Evolutionary conservation across 2,329 filamentous ascomycete genomes (phyloP).

Genomic region (Xylariaceae sp.): DNA sequence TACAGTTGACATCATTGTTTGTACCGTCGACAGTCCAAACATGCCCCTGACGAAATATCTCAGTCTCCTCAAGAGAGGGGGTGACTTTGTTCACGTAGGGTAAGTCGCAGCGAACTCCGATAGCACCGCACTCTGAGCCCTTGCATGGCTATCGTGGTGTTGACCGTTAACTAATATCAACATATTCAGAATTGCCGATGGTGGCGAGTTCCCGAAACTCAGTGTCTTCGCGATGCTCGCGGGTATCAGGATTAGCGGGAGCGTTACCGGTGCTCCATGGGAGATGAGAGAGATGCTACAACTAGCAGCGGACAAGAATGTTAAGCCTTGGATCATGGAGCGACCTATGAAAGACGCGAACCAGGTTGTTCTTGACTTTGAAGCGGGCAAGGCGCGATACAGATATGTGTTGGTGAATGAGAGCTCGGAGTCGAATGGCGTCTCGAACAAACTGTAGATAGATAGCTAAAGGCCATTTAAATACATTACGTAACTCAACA

Average conservation of each 20-base stretch:
- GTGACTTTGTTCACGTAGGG: conserved; percentile 61
- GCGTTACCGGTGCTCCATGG: conserved; percentile 43
- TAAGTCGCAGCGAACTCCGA: conserved; percentile 11
- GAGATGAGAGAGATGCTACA: conserved; percentile 58
- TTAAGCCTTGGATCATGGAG: conserved; percentile 53
- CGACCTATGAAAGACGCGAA: conserved; percentile 55
- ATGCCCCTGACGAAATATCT: conserved; percentile 63
- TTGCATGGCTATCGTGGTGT: background rate
- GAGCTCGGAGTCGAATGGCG: conserved; percentile 29
- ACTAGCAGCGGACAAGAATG: conserved; percentile 52
- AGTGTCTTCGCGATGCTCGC: conserved; percentile 53
- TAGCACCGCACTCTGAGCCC: background rate
- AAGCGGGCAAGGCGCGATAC: conserved; percentile 48
- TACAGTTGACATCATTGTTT: conserved; percentile 52
- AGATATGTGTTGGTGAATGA: conserved; percentile 45
- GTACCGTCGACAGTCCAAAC: conserved; percentile 44
- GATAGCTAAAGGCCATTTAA: background rate
- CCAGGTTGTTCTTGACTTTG: conserved; percentile 51
- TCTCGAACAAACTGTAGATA: conserved; percentile 6
- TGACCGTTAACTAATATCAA: background rate
- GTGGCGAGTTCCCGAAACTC: conserved; percentile 40
- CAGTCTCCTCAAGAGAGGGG: conserved; percentile 51
- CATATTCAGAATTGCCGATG: conserved; percentile 49
- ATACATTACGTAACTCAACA: too few species aligned
- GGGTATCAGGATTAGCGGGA: conserved; percentile 46